Conservation (phyloP, 306 rosid genomes). For the Parietaria judaica region DNA sequence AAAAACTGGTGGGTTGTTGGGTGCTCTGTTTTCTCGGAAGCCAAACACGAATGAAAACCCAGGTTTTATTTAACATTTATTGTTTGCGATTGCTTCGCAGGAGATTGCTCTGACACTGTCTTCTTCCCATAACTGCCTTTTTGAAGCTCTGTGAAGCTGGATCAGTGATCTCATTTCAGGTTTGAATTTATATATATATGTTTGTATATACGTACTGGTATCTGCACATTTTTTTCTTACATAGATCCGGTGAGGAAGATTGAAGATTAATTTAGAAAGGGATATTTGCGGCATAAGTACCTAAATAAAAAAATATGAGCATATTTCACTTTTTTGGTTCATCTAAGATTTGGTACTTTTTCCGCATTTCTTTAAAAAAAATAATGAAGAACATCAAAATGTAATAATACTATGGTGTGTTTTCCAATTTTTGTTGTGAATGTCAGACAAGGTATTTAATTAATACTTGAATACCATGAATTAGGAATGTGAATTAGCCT, state of each 20-base stretch:
- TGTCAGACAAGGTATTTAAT: slow-evolving; percentile 15
- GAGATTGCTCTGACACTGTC: neutral
- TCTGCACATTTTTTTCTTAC: too few relatives aligned
- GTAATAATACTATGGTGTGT: too few relatives aligned
- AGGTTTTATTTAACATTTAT: neutral
- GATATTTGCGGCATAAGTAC: neutral
- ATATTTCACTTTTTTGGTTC: neutral
- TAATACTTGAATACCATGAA: slow-evolving; percentile 16
- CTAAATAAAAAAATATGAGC: neutral
- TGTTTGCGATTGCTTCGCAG: neutral
- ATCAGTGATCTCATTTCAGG: slow-evolving; percentile 8
- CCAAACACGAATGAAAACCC: slow-evolving; percentile 10
- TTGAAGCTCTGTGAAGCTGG: slow-evolving; percentile 6
- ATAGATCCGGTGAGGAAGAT: too few relatives aligned
- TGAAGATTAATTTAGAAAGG: too few relatives aligned
- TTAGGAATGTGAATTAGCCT: slow-evolving; percentile 9
- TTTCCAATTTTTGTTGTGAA: slow-evolving; percentile 12
- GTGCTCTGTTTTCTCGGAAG: slow-evolving; percentile 16
- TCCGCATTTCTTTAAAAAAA: too few relatives aligned
- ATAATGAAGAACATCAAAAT: too few relatives aligned
- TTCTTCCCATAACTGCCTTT: neutral
- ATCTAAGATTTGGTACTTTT: too few relatives aligned
- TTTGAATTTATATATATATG: neutral
- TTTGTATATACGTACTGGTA: neutral
- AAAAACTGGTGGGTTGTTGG: slow-evolving; percentile 16